A percentile compares a stretch with the other conserved stretches of the same genome.
These are phyloP conservation scores for Diaporthe eres DNA, from an alignment of 2,329 filamentous ascomycete genomes.

Conservation along the genomic window DNA sequence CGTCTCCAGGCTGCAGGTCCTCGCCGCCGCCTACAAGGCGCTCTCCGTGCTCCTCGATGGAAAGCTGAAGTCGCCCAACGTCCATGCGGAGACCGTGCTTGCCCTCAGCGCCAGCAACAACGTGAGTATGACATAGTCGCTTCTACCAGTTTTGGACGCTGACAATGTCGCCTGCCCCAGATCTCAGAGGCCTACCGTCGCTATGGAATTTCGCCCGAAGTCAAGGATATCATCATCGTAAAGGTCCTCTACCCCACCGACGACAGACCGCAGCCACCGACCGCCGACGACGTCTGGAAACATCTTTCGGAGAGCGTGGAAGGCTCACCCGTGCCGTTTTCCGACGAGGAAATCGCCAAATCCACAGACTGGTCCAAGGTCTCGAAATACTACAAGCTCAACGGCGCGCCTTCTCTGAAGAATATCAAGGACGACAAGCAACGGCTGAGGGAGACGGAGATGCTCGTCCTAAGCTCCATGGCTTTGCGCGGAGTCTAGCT, in stretches of 20 bases:
- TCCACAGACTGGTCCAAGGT: conserved; percentile 78
- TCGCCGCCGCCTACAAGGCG: conserved; percentile 84
- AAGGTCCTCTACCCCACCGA: conserved; percentile 76
- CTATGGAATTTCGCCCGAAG: conserved; percentile 83
- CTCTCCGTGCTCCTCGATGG: conserved; percentile 74
- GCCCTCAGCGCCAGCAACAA: conserved; percentile 87
- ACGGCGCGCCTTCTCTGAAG: conserved; percentile 67
- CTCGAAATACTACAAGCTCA: conserved; percentile 89
- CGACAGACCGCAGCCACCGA: conserved; percentile 56
- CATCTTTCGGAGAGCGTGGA: conserved; percentile 76
- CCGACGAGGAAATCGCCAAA: conserved; percentile 72
- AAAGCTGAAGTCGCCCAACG: conserved; percentile 82
- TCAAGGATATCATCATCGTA: conserved; percentile 81
- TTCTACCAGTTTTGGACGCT: conserved; percentile 21
- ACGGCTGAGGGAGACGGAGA: conserved; percentile 73
- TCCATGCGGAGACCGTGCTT: conserved; percentile 91
- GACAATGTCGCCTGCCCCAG: conserved; percentile 57
- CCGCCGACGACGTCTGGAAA: conserved; percentile 62
- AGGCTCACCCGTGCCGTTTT: conserved; percentile 71
- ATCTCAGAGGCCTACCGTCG: conserved; percentile 93
- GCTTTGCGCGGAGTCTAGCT: conserved; percentile 75
- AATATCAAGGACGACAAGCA: conserved; percentile 58
- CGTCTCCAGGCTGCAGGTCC: conserved; percentile 78
- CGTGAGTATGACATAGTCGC: conserved; percentile 58
- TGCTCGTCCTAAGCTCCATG: conserved; percentile 81